Base-by-base conservation (phyloP, 2,329 filamentous ascomycete species). In the Annulohypoxylon truncatum region DNA sequence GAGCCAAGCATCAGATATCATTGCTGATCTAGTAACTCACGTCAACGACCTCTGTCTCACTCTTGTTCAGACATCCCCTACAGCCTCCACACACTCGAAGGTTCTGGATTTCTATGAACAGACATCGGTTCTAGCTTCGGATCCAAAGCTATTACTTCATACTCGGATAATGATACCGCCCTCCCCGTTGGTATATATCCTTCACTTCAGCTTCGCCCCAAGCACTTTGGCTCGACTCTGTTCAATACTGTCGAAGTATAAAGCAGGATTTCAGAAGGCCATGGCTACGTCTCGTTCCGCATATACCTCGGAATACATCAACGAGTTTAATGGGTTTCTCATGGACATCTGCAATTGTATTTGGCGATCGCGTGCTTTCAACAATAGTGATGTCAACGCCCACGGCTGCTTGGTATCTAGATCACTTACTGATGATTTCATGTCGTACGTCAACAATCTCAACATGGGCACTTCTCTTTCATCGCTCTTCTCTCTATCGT, bases 281-380 rank as follows among this genome's bases (percentile, higher is more conserved):
- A 76, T 75, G 69, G 54, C 60, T 2, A 67, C 59, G n/a, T 70
- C 73, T 4, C 67, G 69, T 10, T 64, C 73, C n/a, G 63, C 67
- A 44, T 90, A 90, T 66, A 83, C 88, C 26, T 82, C 86, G 42
- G 79, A 82, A 29, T 87, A 90, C 60, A 86, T 93, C 40, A 87
- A 88, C 68, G 80, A 85, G 22, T 94, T 96, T 80, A 97, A 97
- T 76, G 90, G 90, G 20, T 94, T 91, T 76, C 85, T 96, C 29
- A 94, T 96, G 88, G 93, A 97, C 75, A 85, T 94, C 29, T 94
- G 92, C 81, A 96, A 96, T 75, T 88, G 92, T 53, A 77, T 96
- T 48, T 96, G 93, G 93, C 87, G 92, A 7, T 87, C 87, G 20
- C 87, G 90, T 10, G 93, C 90, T 0, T 90, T 96, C 64, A 87